A percentile compares a stretch with the other conserved stretches of the same genome.
phyloP scores from a whole-genome alignment of 73 alveolate species.

The Tetrahymena elliotti region DNA sequence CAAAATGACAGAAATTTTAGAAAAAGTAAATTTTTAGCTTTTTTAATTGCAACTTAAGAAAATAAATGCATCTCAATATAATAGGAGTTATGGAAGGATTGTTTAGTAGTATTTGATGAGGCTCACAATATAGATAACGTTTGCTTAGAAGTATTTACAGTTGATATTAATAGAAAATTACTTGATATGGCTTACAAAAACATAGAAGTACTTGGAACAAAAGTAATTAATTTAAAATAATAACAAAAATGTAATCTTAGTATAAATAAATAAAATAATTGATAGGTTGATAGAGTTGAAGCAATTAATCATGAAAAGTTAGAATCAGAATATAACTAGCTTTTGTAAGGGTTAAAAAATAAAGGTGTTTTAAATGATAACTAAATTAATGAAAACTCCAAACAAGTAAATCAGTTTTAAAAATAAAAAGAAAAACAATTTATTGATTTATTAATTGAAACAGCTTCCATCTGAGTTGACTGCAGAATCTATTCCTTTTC shows the following conservation, averaged over 20 bases:
- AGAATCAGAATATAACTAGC: conserved; percentile 46
- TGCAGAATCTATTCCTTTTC: conserved; percentile 58
- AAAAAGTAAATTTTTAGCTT: background rate
- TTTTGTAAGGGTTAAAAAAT: conserved; percentile 37
- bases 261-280: background rate
- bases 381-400: background rate
- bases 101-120: conserved; percentile 73
- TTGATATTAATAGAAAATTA: conserved; percentile 55
- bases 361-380: background rate
- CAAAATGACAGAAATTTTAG: conserved; percentile 41
- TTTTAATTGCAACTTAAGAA: no score
- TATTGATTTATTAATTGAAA: conserved; percentile 26
- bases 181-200: conserved; percentile 53
- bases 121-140: conserved; percentile 81
- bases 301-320: conserved; percentile 27
- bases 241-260: background rate
- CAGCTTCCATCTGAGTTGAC: conserved; percentile 30
- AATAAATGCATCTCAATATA: background rate
- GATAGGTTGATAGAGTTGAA: conserved; percentile 32
- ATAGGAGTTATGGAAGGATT: conserved; percentile 21
- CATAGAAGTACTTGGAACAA: conserved; percentile 40
- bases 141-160: conserved; percentile 69
- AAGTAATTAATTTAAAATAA: conserved; percentile 3
- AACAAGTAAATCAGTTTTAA: conserved; percentile 5
- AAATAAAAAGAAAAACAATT: background rate